phyloP scores from a whole-genome alignment of 2,329 filamentous ascomycete genomes.

The Blumeriella jaapii region DNA sequence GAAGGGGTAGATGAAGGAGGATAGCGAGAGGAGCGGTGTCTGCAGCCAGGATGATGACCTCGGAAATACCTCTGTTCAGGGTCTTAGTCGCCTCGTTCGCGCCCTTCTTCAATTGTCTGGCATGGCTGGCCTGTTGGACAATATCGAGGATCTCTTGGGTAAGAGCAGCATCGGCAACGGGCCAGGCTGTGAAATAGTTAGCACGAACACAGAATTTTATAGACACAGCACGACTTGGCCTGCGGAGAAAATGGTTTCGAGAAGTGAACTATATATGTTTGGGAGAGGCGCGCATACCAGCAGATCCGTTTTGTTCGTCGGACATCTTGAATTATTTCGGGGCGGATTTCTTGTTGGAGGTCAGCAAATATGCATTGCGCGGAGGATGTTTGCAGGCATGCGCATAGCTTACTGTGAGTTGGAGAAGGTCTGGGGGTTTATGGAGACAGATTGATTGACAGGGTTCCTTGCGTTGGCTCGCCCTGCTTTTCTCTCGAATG shows the following conservation, averaged over 20 bases:
- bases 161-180: slow-evolving; percentile 60
- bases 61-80: slow-evolving; percentile 79
- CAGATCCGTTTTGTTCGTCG: slow-evolving; percentile 27
- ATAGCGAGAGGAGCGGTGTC: slow-evolving; percentile 84
- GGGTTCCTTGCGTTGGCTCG: slow-evolving; percentile 53
- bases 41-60: slow-evolving; percentile 80
- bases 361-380: slow-evolving; percentile 1
- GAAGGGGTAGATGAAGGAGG: slow-evolving; percentile 76
- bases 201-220: neutral
- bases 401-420: slow-evolving; percentile 6
- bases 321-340: slow-evolving; percentile 20
- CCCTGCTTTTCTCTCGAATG: slow-evolving; percentile 31
- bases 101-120: slow-evolving; percentile 77
- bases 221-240: too few relatives aligned
- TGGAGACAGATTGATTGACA: slow-evolving; percentile 23
- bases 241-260: too few relatives aligned
- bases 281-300: slow-evolving; percentile 13
- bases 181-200: slow-evolving; percentile 42
- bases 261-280: neutral
- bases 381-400: neutral
- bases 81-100: slow-evolving; percentile 83
- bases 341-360: slow-evolving; percentile 3
- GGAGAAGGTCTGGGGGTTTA: neutral
- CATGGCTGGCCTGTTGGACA: slow-evolving; percentile 46
- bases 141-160: slow-evolving; percentile 76